Conservation (phyloP, 306 rosid genomes). For the Pueraria montana region DNA sequence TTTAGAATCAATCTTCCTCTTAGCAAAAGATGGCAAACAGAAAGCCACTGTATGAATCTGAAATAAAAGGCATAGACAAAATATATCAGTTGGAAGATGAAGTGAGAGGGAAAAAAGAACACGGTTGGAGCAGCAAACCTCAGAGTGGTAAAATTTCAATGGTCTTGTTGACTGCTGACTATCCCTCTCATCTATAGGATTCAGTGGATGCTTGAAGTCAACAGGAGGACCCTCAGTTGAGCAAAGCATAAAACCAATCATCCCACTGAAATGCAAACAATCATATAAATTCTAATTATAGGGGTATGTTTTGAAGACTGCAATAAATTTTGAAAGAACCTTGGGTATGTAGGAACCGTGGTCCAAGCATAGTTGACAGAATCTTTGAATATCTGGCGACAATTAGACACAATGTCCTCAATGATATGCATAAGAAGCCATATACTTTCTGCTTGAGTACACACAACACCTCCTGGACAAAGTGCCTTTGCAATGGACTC, state of each 20-base stretch:
- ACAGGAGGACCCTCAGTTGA: slow-evolving; percentile 94
- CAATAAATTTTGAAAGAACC: slow-evolving; percentile 52
- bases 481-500: slow-evolving; percentile 85
- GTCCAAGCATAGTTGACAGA: slow-evolving; percentile 99
- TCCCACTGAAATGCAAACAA: slow-evolving; percentile 73
- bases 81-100: background rate
- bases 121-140: slow-evolving; percentile 61
- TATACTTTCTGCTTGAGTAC: slow-evolving; percentile 98
- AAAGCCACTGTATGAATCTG: slow-evolving; percentile 96
- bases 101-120: background rate
- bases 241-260: slow-evolving; percentile 99
- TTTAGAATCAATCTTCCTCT: slow-evolving; percentile 76
- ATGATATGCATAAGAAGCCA: slow-evolving; percentile 99
- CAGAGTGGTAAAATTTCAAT: slow-evolving; percentile 90
- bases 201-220: slow-evolving; percentile 95
- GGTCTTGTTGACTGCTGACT: slow-evolving; percentile 57
- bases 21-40: slow-evolving; percentile 97
- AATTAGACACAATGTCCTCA: slow-evolving; percentile 84
- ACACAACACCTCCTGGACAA: slow-evolving; percentile 96
- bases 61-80: slow-evolving; percentile 20
- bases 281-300: slow-evolving; percentile 8
- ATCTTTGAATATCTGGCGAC: slow-evolving; percentile 93
- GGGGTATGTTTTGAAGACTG: slow-evolving; percentile 8
- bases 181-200: slow-evolving; percentile 68
- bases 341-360: slow-evolving; percentile 97